Conservation (phyloP, 768 basidiomycete genomes). For the Inosperma sp. region DNA sequence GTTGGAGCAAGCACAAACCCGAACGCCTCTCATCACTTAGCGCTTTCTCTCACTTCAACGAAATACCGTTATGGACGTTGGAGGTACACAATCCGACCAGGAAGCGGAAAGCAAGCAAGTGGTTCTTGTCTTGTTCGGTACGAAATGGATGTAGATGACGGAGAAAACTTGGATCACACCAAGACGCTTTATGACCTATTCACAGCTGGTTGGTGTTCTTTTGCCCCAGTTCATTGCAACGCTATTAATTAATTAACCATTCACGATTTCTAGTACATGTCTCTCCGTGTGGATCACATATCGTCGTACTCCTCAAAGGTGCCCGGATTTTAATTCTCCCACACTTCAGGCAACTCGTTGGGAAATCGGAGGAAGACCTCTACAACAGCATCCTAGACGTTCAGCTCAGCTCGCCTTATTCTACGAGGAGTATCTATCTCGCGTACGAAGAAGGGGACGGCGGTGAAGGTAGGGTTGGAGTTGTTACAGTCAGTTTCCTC, state of each 20-base stretch:
- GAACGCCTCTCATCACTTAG: constrained; percentile 33
- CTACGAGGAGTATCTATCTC: constrained; percentile 40
- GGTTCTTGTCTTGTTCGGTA: constrained; percentile 5
- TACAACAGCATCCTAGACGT: constrained; percentile 36
- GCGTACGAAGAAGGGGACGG: constrained; percentile 39
- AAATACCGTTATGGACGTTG: constrained; percentile 32
- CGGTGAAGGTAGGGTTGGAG: constrained; percentile 39
- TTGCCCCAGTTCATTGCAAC: neutral
- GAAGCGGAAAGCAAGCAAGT: neutral
- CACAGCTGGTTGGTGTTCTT: constrained; percentile 37
- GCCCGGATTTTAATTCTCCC: constrained; percentile 41
- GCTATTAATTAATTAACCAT: neutral
- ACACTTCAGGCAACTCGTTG: constrained; percentile 37
- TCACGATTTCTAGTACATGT: constrained; percentile 38
- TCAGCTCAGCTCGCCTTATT: constrained; percentile 37
- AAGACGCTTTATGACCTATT: constrained; percentile 38
- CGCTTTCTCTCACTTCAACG: constrained; percentile 41
- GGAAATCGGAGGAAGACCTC: constrained; percentile 18
- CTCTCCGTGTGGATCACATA: constrained; percentile 45
- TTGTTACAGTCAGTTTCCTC: constrained; percentile 41
- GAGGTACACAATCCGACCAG: constrained; percentile 23
- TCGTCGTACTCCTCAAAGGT: constrained; percentile 36
- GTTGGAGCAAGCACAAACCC: neutral
- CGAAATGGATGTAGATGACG: constrained; percentile 1
- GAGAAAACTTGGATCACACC: neutral